Evolutionary conservation across 2,329 filamentous ascomycete genomes (phyloP), one percentile per base, ranked within the genome.

Genomic region (Calonectria pseudoreteaudii): DNA sequence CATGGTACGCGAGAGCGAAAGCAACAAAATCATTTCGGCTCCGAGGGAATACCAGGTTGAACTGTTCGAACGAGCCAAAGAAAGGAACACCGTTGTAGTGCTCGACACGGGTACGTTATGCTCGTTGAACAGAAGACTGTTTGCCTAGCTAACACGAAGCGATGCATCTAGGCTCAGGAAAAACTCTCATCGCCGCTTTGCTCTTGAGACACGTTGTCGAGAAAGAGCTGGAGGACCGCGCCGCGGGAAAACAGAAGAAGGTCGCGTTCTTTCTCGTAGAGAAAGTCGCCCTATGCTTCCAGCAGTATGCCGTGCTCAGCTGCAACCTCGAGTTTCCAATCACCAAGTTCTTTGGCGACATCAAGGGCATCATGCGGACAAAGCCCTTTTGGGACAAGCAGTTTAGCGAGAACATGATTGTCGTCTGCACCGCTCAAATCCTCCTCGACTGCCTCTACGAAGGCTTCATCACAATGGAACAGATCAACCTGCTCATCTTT

Each of bases 131-230:
- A 13, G 3, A 8, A 20, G 6, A 2, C 2, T 7, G 13, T 13
- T n/a, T 1, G 1, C 8, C 31, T 36, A 20, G 10, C 68, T 76
- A 31, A 78, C 26, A 66, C 23, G 34, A n/a, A 20, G 20, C 20
- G 16, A 56, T 34, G 8, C 3, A n/a, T 23, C 1, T 72, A 93
- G 94, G 97, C 16, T 95, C 95, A 4, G 97, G 97, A 3, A 99
- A 99, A 85, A 99, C 97, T 0, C 88, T 98, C n/a, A 98, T 99
- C 78, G 96, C 97, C 0, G 95, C 95, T 1, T 89, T 98, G 3
- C 88, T 99, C 7, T 89, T 98, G 30, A 91, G 93, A 49, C 91
- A 97, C 82, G 89, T 91, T 13, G 89, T 98, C 36, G 91, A 95
- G 49, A 87, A 93, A 73, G 97, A 99, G 82, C 85, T 98, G 1